phyloP scores from a whole-genome alignment of 1,284 basidiomycete species.

The Leccinum solheimii region DNA sequence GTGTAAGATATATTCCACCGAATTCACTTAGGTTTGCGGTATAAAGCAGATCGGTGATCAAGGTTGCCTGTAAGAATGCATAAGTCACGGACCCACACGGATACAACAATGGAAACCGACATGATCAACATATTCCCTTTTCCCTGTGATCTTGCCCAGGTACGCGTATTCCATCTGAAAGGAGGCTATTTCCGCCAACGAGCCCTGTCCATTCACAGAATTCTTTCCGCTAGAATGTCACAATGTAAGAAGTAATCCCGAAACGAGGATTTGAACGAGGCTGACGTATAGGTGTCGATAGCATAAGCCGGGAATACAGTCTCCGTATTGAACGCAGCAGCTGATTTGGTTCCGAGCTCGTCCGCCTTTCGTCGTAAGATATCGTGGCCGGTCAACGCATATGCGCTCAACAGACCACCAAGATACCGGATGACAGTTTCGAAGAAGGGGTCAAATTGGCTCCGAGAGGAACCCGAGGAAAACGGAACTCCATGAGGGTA shows the following conservation, averaged over 20 bases:
- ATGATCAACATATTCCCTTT: slow-evolving; percentile 45
- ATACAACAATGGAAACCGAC: slow-evolving; percentile 33
- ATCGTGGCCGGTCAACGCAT: slow-evolving; percentile 19
- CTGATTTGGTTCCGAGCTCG: slow-evolving; percentile 43
- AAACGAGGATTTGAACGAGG: neutral
- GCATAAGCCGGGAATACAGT: too few relatives aligned
- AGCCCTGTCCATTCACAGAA: slow-evolving; percentile 21
- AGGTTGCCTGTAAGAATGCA: slow-evolving; percentile 7
- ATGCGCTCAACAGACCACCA: too few relatives aligned
- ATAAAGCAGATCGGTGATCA: slow-evolving; percentile 49
- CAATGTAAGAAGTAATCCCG: slow-evolving; percentile 1
- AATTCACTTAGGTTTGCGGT: slow-evolving; percentile 43
- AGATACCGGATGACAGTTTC: too few relatives aligned
- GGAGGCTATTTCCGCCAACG: slow-evolving; percentile 56
- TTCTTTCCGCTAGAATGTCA: slow-evolving; percentile 1
- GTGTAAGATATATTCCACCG: slow-evolving; percentile 56
- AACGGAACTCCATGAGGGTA: too few relatives aligned
- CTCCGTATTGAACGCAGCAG: too few relatives aligned
- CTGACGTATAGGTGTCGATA: slow-evolving; percentile 39
- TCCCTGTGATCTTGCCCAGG: slow-evolving; percentile 55
- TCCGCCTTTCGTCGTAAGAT: slow-evolving; percentile 51
- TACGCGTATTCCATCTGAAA: slow-evolving; percentile 61
- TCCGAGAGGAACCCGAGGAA: too few relatives aligned
- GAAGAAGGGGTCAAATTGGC: too few relatives aligned
- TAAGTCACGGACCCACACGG: neutral